These are phyloP conservation scores for Tricholoma matsutake DNA, from an alignment of 768 basidiomycete genomes.

Conservation along the genomic window DNA sequence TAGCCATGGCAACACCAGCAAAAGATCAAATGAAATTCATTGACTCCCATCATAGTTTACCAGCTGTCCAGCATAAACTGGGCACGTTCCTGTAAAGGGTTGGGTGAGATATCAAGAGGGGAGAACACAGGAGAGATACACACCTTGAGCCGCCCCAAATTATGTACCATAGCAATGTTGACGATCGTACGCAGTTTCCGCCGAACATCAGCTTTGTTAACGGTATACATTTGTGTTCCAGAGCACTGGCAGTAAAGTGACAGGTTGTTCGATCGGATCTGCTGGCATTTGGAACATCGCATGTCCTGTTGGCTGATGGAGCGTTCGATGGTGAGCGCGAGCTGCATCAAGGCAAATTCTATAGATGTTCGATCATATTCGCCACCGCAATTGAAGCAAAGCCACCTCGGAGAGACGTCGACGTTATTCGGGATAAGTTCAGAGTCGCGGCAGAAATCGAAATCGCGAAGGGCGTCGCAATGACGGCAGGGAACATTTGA, in stretches of 20 bases:
- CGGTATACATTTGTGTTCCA: constrained; percentile 71
- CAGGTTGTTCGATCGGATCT: constrained; percentile 87
- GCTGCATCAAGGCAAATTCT: constrained; percentile 80
- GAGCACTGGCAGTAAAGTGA: constrained; percentile 86
- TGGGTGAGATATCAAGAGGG: constrained; percentile 4
- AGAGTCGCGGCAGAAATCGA: constrained; percentile 93
- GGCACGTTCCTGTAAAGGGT: constrained; percentile 40
- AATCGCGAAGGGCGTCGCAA: constrained; percentile 83
- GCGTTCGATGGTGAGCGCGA: constrained; percentile 66
- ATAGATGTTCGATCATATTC: constrained; percentile 89
- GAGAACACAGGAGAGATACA: constrained; percentile 10
- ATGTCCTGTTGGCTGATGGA: constrained; percentile 88
- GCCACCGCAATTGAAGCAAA: constrained; percentile 67
- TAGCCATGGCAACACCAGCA: neutral
- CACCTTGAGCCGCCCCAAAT: constrained; percentile 66
- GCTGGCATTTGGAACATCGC: constrained; percentile 84
- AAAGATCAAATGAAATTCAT: neutral
- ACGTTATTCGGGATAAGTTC: constrained; percentile 65
- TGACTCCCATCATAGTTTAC: constrained; percentile 18
- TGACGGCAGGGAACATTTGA: constrained; percentile 84
- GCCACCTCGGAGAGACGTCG: constrained; percentile 58
- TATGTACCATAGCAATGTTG: constrained; percentile 77
- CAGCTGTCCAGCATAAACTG: constrained; percentile 41
- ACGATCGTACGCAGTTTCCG: constrained; percentile 77
- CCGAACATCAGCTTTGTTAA: constrained; percentile 69